A percentile compares a stretch with the other conserved stretches of the same genome.
Evolutionary conservation across 768 basidiomycete species (phyloP).

Genomic region (Tephrocybe sp.): DNA sequence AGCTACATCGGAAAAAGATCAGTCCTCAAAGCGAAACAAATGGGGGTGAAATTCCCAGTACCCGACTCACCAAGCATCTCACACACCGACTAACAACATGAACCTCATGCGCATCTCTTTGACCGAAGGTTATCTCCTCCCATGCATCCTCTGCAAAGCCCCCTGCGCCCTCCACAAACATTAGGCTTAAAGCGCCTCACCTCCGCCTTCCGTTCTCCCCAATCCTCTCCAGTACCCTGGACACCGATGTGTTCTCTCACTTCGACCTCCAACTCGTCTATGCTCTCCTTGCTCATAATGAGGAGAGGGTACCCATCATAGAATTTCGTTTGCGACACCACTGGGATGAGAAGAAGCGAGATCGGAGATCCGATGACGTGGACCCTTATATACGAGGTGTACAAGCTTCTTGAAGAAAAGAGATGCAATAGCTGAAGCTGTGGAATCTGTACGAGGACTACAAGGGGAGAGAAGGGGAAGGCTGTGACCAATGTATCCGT

Average conservation of each 20-base stretch:
- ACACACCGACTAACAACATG: conserved; percentile 67
- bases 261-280: conserved; percentile 48
- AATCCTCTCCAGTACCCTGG: conserved; percentile 15
- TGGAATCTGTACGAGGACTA: conserved; percentile 42
- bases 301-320: conserved; percentile 76
- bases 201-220: conserved; percentile 12
- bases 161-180: conserved; percentile 65
- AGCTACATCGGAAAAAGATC: conserved; percentile 38
- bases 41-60: background rate
- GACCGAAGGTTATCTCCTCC: conserved; percentile 58
- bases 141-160: conserved; percentile 75
- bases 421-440: conserved; percentile 60
- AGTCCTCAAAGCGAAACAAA: background rate
- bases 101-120: conserved; percentile 40
- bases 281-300: conserved; percentile 67
- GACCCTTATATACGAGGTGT: conserved; percentile 68
- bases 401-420: conserved; percentile 62
- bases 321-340: conserved; percentile 51
- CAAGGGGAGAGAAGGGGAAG: conserved; percentile 22
- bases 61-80: conserved; percentile 67
- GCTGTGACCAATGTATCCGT: conserved; percentile 67
- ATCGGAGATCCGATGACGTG: conserved; percentile 45
- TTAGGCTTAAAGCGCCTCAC: conserved; percentile 63
- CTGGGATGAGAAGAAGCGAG: conserved; percentile 37
- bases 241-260: conserved; percentile 45